Percentiles rank a stretch among this genome's conserved stretches.
phyloP scores from a whole-genome alignment of 768 basidiomycete genomes.

The Lentinula boryana region DNA sequence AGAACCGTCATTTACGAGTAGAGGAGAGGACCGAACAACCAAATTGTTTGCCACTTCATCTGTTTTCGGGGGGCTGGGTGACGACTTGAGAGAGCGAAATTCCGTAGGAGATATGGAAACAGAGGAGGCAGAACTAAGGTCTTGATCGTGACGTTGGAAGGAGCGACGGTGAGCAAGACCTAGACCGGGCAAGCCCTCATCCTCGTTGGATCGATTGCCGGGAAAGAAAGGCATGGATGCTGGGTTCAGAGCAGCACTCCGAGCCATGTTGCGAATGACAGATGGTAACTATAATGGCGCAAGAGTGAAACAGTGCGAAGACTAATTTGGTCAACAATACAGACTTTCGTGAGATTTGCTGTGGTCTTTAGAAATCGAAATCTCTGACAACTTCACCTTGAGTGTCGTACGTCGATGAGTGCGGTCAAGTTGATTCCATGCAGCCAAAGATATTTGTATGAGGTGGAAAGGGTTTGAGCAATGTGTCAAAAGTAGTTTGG shows the following conservation, averaged over 20 bases:
- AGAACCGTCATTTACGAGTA: conserved; percentile 28
- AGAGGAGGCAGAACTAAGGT: conserved; percentile 48
- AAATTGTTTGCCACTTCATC: background rate
- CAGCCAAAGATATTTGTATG: conserved; percentile 15
- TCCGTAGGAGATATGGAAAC: conserved; percentile 59
- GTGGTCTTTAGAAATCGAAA: background rate
- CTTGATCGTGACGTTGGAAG: conserved; percentile 38
- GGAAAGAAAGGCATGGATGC: conserved; percentile 84
- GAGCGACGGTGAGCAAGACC: conserved; percentile 37
- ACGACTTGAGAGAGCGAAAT: conserved; percentile 61
- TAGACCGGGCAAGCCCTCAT: conserved; percentile 41
- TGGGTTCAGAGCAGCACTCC: conserved; percentile 74
- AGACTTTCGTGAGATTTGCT: conserved; percentile 2
- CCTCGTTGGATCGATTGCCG: conserved; percentile 51
- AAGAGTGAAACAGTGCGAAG: conserved; percentile 14
- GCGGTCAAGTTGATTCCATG: conserved; percentile 36
- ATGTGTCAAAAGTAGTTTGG: background rate
- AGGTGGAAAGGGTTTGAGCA: background rate
- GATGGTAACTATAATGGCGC: conserved; percentile 25
- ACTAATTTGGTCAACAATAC: conserved; percentile 4
- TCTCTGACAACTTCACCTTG: conserved; percentile 10
- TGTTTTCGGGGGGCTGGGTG: conserved; percentile 54
- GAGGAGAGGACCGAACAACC: conserved; percentile 8
- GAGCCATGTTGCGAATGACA: conserved; percentile 49
- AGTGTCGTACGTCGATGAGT: conserved; percentile 7